Evolutionary conservation across 768 basidiomycete genomes (phyloP), one percentile per base, ranked within the genome.

Genomic region (Tephrocybe sp.): DNA sequence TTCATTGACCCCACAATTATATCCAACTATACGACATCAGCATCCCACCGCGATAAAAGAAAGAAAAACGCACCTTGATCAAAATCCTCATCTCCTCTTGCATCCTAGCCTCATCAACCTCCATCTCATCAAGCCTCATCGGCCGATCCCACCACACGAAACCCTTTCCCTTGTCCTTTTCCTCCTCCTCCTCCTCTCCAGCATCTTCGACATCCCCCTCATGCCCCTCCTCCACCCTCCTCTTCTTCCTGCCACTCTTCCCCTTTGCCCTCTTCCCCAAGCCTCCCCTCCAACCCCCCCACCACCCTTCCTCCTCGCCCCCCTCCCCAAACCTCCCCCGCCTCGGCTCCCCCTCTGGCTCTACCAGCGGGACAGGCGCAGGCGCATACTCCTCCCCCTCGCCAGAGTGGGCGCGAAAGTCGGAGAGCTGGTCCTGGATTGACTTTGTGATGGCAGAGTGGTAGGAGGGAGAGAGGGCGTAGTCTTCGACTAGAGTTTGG

Each of bases 1-100:
- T 95, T 94, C 72, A 94, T 83, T 6, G 87, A 84, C 19, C 92
- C 96, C 47, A 95, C 87, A 47, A 93, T 91, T 68, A 98, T 92
- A 68, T 98, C 96, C 54, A 99, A 80, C 94, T 98, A 61, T 15
- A 24, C 28, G 47, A 46, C 31, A 39, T 47, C 37, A 53, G 43
- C 38, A 25, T 37, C 43, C 21, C 9, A 44, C 35, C 37, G 35
- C 44, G 3, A 21, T 13, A 13, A 27, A 34, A 46, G 55, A 42
- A 43, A 39, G 41, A 32, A 26, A 37, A 22, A 67, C 82, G 19
- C 52, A 97, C 94, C 82, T 91, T 94, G 71, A 99, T 86, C 49
- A 92, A 61, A 55, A 99, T 90, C 47, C 97, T 76, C 78, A 97
- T 82, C 60, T 98, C 97, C 62, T 97, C 93, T 30, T 82, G 75